Evolutionary conservation across 106 monocot species (phyloP), one percentile per base, ranked within the genome.

Genomic region (Allium sativum): DNA sequence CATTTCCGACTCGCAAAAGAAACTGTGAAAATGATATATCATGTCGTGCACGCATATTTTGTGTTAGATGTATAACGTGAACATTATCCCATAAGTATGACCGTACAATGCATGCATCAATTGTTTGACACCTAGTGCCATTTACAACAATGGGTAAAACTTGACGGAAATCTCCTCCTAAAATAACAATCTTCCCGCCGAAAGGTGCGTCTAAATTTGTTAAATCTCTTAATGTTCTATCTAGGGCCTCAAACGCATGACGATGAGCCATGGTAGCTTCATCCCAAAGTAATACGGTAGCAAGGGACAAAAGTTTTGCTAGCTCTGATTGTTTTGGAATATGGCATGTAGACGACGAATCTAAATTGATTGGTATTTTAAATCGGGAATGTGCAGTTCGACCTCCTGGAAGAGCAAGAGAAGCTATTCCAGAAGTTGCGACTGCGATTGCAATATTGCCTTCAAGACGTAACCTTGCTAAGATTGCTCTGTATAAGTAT

Each of bases 251-350:
- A 11, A 55, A 55, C 1, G 18, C 55, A 55, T 55, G 9, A 1
- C 55, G 55, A 17, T 55, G 55, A 9, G 55, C 55, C 18, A 55
- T 55, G 9, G 55, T 14, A n/a, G 55, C 55, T 17, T 55, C 55
- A 17, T 55, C 55, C 55, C 55, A 14, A 1, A 55, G n/a, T 1
- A 55, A 9, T 0, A 19, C 18, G 2, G 8, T n/a, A 18, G 55
- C 16, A 14, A 9, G 0, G 0, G 1, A 8, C 1, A 55, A 18
- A 11, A 55, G 55, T 9, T 55, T 1, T 1, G 12, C 55, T 0
- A 55, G 0, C 3, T 55, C 55, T 5, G 55, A 55, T 17, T 55
- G 55, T 4, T 55, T 55, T 1, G 18, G 4, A 17, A 55, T 55
- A 18, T 15, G 20, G 9, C 55, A 55, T 11, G 55, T 14, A 18